Evolutionary conservation across 2,329 filamentous ascomycete genomes (phyloP).

Genomic region (Fusarium siculi): DNA sequence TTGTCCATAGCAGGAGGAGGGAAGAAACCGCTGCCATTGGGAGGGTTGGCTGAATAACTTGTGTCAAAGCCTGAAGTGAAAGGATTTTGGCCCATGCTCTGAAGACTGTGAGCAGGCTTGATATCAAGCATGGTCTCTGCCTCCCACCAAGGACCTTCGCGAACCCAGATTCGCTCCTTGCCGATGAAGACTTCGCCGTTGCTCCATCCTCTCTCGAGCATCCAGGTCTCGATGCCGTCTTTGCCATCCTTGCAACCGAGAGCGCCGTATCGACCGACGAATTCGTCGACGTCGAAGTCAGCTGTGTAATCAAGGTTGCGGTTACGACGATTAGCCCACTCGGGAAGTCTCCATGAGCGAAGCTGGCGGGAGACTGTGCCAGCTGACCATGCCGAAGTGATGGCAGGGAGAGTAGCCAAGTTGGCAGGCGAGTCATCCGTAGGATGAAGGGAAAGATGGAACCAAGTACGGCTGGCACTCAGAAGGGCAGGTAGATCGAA

Average conservation of each 20-base stretch:
- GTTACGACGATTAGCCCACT: slow-evolving; percentile 95
- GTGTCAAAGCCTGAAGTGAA: slow-evolving; percentile 68
- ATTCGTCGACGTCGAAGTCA: slow-evolving; percentile 95
- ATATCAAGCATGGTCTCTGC: slow-evolving; percentile 95
- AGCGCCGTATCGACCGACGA: slow-evolving; percentile 81
- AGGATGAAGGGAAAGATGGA: slow-evolving; percentile 90
- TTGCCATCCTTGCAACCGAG: slow-evolving; percentile 90
- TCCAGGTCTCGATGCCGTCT: slow-evolving; percentile 94
- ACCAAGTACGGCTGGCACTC: slow-evolving; percentile 91
- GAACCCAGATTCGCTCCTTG: slow-evolving; percentile 93
- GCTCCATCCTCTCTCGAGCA: slow-evolving; percentile 95
- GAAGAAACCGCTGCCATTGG: slow-evolving; percentile 76
- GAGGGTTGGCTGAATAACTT: slow-evolving; percentile 76
- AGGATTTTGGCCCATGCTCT: slow-evolving; percentile 58
- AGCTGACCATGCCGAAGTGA: slow-evolving; percentile 91
- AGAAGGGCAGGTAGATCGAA: slow-evolving; percentile 81
- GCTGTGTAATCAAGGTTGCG: slow-evolving; percentile 94
- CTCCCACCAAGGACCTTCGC: slow-evolving; percentile 96
- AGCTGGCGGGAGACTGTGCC: slow-evolving; percentile 92
- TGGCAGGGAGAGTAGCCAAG: slow-evolving; percentile 75
- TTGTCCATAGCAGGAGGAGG: slow-evolving; percentile 68
- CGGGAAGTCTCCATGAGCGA: slow-evolving; percentile 90
- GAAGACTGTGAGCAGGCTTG: slow-evolving; percentile 69
- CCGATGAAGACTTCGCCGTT: slow-evolving; percentile 96
- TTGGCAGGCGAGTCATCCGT: slow-evolving; percentile 85